These are phyloP conservation scores for Massarina eburnea DNA, from an alignment of 2,329 filamentous ascomycete species.

Conservation along the genomic window DNA sequence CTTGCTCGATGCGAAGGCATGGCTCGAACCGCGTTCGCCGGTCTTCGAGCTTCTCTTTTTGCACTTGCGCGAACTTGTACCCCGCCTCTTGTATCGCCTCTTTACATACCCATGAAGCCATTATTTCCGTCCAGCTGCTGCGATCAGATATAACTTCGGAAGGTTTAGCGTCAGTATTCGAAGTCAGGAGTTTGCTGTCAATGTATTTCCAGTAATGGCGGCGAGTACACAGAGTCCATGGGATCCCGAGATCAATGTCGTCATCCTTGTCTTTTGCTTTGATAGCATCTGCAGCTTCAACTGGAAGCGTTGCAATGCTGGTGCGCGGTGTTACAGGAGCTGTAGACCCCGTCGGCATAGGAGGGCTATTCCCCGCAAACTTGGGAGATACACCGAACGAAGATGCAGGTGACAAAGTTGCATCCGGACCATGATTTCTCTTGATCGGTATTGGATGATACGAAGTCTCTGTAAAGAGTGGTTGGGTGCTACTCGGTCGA, in stretches of 20 bases:
- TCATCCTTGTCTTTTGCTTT: conserved; percentile 35
- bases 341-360: conserved; percentile 15
- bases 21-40: conserved; percentile 38
- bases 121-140: conserved; percentile 38
- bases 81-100: conserved; percentile 40
- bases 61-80: conserved; percentile 30
- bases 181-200: conserved; percentile 32
- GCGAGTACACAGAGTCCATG: conserved; percentile 38
- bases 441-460: conserved; percentile 23
- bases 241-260: conserved; percentile 36
- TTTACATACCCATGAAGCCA: conserved; percentile 42
- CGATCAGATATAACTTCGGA: conserved; percentile 33
- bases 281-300: conserved; percentile 33
- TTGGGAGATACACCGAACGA: conserved; percentile 25
- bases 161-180: conserved; percentile 30
- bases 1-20: conserved; percentile 37
- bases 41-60: conserved; percentile 34
- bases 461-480: conserved; percentile 30
- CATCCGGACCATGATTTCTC: conserved; percentile 18
- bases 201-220: conserved; percentile 39
- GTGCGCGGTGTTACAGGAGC: conserved; percentile 24
- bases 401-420: conserved; percentile 29
- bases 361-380: conserved; percentile 17
- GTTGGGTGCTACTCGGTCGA: conserved; percentile 25
- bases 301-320: conserved; percentile 29